Base-by-base conservation (phyloP, 164 flowering plant species). In the Akebia trifoliata region DNA sequence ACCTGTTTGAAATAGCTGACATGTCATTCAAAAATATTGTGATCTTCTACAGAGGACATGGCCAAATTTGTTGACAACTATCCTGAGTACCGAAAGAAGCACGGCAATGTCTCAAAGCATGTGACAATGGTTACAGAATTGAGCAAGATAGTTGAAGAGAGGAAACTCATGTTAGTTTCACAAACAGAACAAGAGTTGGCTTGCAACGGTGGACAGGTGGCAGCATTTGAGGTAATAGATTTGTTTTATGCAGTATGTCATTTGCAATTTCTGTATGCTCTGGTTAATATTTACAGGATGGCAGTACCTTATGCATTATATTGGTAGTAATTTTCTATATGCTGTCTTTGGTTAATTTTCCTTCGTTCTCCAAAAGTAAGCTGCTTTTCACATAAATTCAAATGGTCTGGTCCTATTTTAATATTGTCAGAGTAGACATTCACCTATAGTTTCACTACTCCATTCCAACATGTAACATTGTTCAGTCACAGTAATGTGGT, bases 161-260 rank as follows among this genome's bases (percentile, higher is more conserved):
- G 93, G 65, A 90, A 86, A 68, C 92, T 93, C 54, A 90, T 90
- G 99, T 49, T 75, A 74, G 96, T 93, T 64, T 93, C 96, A 56
- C 80, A 93, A 74, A 86, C 87, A 54, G 99, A 93, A 59, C 97
- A 93, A 71, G 99, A 93, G 36, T 78, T 93, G 72, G 99, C 99
- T 69, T 93, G 99, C 73, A 90, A 79, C 64, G 90, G 95, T 55
- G 96, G 99, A 18, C 99, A 93, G 69, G 96, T 70, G 42, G 89
- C 95, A 46, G 96, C 97, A 50, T 84, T 86, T 81, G 96, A 90
- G 97, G 98, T 90, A 73, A 21, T 25, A 22, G 48, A 42, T 22
- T 18, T 8, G 8, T 34, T 15, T 48, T 12, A 22, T 44, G 3
- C n/a, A n/a, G n/a, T n/a, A n/a, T n/a, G n/a, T n/a, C n/a, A n/a